Evolutionary conservation across 2,329 filamentous ascomycete genomes (phyloP), one percentile per base, ranked within the genome.

Genomic region (Pseudogymnoascus sp.): DNA sequence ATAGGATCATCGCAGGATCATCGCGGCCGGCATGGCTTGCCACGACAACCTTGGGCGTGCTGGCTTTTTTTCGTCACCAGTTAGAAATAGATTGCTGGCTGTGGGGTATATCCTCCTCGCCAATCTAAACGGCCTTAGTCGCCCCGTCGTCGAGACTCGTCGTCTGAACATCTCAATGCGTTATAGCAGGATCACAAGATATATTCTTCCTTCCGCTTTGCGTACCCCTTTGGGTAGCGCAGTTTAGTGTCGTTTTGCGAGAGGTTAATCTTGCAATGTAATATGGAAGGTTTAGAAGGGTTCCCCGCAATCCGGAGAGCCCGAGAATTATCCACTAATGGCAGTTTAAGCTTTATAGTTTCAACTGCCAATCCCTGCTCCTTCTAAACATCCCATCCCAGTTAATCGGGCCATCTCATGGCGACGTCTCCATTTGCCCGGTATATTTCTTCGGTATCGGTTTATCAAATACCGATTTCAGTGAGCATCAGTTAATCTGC

Each of bases 311-410:
- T 56, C 26, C 26, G 50, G 50, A 56, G 50, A 13, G 16, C 29
- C 2, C 10, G 29, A 29, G 26, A 56, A 56, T 56, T 56, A 56
- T 56, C 47, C 47, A 56, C 47, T 56, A 56, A 56, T 56, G 47
- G 26, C 47, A 56, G 47, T 56, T 56, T 56, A 56, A 56, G 47
- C 47, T 56, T 56, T 56, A 56, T 56, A 56, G 47, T 56, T 56
- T 33, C 31, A 33, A 56, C 47, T 56, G 47, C 26, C 47, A 56
- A 56, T 56, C 47, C 47, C 26, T 56, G 47, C n/a, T 56, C n/a
- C 47, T 56, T 56, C 47, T 13, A 56, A 56, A 56, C 47, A 5
- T 33, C 26, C 26, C 8, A 33, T 6, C 26, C 47, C 26, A 56
- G 47, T 10, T 5, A 13, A n/a, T 56, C 47, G 47, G 47, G 11